Base-by-base conservation (phyloP, 805 yeast species). In the Yarrowia phangngaensis region DNA sequence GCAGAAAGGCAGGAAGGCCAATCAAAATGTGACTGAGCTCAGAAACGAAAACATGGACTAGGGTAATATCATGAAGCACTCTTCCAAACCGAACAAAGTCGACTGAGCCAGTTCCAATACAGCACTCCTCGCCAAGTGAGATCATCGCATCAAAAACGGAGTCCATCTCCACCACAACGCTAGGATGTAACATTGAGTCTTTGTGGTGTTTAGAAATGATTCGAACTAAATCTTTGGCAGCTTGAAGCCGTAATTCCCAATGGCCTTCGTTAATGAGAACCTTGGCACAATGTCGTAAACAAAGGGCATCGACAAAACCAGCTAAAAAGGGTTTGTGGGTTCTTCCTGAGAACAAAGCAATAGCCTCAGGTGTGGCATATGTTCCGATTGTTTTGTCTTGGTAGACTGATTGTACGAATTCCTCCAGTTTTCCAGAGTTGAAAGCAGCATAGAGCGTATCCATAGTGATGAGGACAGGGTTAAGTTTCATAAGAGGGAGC, bases 31-130 rank as follows among this genome's bases (percentile, higher is more conserved):
- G 32, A 19, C 27, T 38, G 24, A 38, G 45, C 45, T 38, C 32
- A 6, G 45, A 13, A 8, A 38, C 27, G 17, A 38, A 38, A 5
- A 38, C 24, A 14, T 38, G 29, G 19, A 38, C 32, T 13, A 38
- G 14, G 2, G 32, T 38, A n/a, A 38, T 38, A 3, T 32, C 32
- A 4, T 38, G 45, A n/a, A 38, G 15, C 24, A 38, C 45, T 26
- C 45, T 38, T 19, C 45, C 45, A 8, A 27, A 38, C 9, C 45
- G 32, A n/a, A 38, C 45, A 38, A 38, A 38, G 32, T 38, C 45
- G 9, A 38, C 29, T 6, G 45, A 38, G 24, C 45, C 45, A 3
- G 45, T 26, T 1, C 32, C n/a, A 3, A 38, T 32, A 7, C 45
- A 38, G 19, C 45, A 38, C n/a, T 38, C 45, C 7, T 38, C 45